Evolutionary conservation across 2,329 filamentous ascomycete genomes (phyloP).

Genomic region (Sodiomyces alkalinus): DNA sequence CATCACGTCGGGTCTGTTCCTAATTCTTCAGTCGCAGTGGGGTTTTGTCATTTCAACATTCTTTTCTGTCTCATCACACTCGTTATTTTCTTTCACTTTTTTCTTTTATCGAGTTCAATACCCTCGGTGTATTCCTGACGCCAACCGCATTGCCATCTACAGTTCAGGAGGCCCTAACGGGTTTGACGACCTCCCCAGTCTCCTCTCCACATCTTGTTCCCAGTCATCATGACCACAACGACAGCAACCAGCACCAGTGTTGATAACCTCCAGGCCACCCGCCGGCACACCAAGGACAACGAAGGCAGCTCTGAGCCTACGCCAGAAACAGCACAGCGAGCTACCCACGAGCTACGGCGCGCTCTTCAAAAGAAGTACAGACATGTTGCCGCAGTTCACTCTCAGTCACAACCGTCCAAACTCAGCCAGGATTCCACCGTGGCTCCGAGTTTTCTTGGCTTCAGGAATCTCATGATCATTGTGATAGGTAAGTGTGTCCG

Average conservation of each 20-base stretch:
- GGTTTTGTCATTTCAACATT: too few relatives aligned
- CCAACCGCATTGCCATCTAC: too few relatives aligned
- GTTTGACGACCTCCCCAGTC: too few relatives aligned
- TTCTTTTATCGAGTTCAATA: too few relatives aligned
- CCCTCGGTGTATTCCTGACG: too few relatives aligned
- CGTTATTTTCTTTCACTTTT: too few relatives aligned
- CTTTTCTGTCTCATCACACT: too few relatives aligned
- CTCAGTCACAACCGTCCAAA: constrained; percentile 55
- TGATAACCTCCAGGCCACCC: constrained; percentile 1
- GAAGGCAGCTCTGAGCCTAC: constrained; percentile 5
- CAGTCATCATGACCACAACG: constrained; percentile 22
- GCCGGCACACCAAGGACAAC: constrained; percentile 5
- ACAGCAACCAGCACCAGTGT: constrained; percentile 16
- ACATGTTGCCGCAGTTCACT: constrained; percentile 81
- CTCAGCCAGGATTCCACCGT: constrained; percentile 67
- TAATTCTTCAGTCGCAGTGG: too few relatives aligned
- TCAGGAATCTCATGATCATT: constrained; percentile 91
- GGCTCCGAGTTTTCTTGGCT: constrained; percentile 77
- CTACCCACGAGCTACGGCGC: constrained; percentile 16
- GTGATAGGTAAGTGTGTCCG: constrained; percentile 50
- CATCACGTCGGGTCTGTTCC: too few relatives aligned
- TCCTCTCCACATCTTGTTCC: too few relatives aligned
- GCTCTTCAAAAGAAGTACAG: constrained; percentile 57
- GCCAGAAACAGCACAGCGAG: constrained; percentile 7
- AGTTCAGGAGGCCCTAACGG: too few relatives aligned